Percentiles rank a stretch among this genome's conserved stretches.
These are phyloP conservation scores for Penicillium glabrum DNA, from an alignment of 2,329 filamentous ascomycete species.

Conservation along the genomic window DNA sequence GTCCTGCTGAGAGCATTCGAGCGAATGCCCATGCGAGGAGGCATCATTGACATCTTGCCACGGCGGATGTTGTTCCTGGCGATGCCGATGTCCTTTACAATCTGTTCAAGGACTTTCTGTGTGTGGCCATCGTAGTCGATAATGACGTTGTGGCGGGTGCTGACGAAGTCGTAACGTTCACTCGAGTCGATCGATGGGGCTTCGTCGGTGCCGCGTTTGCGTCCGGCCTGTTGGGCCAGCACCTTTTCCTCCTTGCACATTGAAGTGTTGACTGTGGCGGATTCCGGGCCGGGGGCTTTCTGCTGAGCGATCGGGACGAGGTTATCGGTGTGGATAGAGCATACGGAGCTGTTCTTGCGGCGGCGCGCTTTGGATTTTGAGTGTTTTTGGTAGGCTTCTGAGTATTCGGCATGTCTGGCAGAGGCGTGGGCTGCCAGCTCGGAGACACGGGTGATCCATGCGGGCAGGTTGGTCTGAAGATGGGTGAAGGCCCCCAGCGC, in stretches of 20 bases:
- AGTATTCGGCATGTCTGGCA: constrained; percentile 44
- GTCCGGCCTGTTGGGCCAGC: constrained; percentile 17
- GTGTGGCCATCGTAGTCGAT: constrained; percentile 92
- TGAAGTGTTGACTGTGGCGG: not conserved
- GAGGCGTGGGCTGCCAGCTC: constrained; percentile 43
- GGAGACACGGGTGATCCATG: constrained; percentile 46
- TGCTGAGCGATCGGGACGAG: constrained; percentile 20
- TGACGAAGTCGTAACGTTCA: constrained; percentile 54
- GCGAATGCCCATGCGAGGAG: constrained; percentile 24
- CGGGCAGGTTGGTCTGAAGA: constrained; percentile 44
- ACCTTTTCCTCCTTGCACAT: constrained; percentile 6
- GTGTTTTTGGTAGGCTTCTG: constrained; percentile 42
- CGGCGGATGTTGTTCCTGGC: constrained; percentile 83
- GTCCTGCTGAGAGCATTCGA: constrained; percentile 16
- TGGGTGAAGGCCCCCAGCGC: constrained; percentile 46
- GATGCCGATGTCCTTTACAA: constrained; percentile 78
- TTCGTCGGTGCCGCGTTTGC: constrained; percentile 38
- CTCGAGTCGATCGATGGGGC: constrained; percentile 32
- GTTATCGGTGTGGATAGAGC: constrained; percentile 40
- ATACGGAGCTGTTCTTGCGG: constrained; percentile 44
- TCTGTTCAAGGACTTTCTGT: constrained; percentile 75
- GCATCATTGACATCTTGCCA: constrained; percentile 62
- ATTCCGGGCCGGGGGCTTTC: constrained; percentile 12
- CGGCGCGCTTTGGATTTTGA: constrained; percentile 30
- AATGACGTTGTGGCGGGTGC: constrained; percentile 73